phyloP scores from a whole-genome alignment of 495 filamentous ascomycete species.

The Neurospora sp. region DNA sequence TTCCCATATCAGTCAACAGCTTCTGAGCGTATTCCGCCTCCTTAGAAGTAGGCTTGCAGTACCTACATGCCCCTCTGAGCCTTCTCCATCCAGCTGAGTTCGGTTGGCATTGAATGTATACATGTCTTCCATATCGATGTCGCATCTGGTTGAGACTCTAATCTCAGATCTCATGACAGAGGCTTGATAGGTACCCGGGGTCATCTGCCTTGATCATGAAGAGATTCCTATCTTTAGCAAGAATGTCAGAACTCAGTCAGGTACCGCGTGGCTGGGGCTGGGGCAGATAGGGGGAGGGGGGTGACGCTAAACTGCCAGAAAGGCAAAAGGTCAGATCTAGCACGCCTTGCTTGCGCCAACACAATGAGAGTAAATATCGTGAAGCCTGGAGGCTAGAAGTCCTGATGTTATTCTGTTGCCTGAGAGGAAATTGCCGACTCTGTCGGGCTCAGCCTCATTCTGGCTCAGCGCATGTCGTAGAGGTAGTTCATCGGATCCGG shows the following conservation, averaged over 20 bases:
- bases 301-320: background rate
- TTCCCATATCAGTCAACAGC: background rate
- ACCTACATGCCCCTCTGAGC: background rate
- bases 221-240: background rate
- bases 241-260: background rate
- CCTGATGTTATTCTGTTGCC: no score
- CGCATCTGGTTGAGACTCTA: background rate
- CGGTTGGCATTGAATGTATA: background rate
- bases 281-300: background rate
- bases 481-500: background rate
- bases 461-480: no score
- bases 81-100: background rate
- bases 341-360: no score
- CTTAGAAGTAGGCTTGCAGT: background rate
- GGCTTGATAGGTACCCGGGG: background rate
- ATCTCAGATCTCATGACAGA: background rate
- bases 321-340: no score
- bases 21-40: background rate
- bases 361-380: no score
- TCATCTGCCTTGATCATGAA: background rate
- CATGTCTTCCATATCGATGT: background rate
- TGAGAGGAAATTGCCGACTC: no score
- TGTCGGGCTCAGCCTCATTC: no score
- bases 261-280: background rate
- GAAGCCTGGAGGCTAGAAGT: no score